Evolutionary conservation across 2,329 filamentous ascomycete genomes (phyloP), one percentile per base, ranked within the genome.

Genomic region (Aureobasidium namibiae): DNA sequence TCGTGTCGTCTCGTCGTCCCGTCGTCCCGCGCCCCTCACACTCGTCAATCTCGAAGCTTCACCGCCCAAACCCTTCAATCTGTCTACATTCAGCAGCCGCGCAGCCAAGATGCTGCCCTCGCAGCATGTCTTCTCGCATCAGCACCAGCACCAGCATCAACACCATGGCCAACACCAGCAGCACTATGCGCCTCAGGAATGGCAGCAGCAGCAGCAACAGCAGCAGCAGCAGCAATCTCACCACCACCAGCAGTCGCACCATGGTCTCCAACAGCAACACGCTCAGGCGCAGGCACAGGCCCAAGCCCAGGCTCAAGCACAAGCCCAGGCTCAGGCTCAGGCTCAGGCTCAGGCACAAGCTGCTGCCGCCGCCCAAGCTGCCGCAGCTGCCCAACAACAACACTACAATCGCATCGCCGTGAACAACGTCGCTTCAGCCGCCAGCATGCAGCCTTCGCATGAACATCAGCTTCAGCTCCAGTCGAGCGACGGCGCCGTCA

Each of bases 91-190:
- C 48, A 56, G 24, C 44, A 49, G n/a, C 16, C 46, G 45, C 58
- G 52, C 38, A 60, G 48, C 50, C 44, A 61, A 53, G 38, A 63
- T 63, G 62, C 61, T 63, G 56, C 61, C 61, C 31, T 57, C 60
- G 71, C 80, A 83, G 72, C 82, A 85, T 76, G 76, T 83, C 70
- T 84, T 83, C 71, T 80, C 81, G 59, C 82, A 85, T 67, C 79
- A 81, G 68, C 78, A 80, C 66, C 79, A 79, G 66, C 78, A 78
- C 60, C 75, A 74, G 24, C 62, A 76, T 65, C 76, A 76, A 66
- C 74, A 77, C 57, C 76, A 76, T 60, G 54, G 62, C 24, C 54
- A 53, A 11, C 73, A 74, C 65, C 71, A 73, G 46, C 72, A 74
- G 60, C 46, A 61, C 23, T 52, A 57, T n/a, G 45, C 81, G 56